These are phyloP conservation scores for Cercospora sp. DNA, from an alignment of 2,329 filamentous ascomycete genomes.

Conservation along the genomic window DNA sequence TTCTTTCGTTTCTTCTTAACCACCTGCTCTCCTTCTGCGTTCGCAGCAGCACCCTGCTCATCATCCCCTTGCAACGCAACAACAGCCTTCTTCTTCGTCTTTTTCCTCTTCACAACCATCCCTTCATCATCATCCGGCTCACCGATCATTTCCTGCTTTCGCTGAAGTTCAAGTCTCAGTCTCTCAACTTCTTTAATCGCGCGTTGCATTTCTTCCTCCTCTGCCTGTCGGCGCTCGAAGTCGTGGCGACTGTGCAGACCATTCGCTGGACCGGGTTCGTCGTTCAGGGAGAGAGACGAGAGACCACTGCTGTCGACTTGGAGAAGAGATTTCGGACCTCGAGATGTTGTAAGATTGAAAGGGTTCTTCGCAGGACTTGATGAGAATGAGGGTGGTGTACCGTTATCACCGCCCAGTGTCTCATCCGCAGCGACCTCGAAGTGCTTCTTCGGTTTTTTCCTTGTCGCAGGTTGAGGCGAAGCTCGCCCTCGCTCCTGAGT, in stretches of 20 bases:
- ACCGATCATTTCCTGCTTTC: conserved; percentile 72
- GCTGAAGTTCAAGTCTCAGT: conserved; percentile 83
- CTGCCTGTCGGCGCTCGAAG: conserved; percentile 66
- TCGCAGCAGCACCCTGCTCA: conserved; percentile 20
- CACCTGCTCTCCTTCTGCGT: conserved; percentile 22
- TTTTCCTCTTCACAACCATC: conserved; percentile 61
- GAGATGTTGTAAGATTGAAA: conserved; percentile 22
- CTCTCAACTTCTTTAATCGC: conserved; percentile 88
- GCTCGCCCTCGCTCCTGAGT: conserved; percentile 15
- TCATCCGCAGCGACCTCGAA: conserved; percentile 52
- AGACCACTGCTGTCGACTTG: conserved; percentile 86
- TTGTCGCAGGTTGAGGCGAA: conserved; percentile 19
- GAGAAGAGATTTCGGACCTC: conserved; percentile 66
- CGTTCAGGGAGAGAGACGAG: conserved; percentile 67
- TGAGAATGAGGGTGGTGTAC: conserved; percentile 13
- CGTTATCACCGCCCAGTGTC: conserved; percentile 44
- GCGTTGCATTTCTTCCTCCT: conserved; percentile 84
- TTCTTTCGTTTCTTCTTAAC: conserved; percentile 35
- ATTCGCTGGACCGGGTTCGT: conserved; percentile 38
- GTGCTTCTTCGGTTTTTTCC: conserved; percentile 39
- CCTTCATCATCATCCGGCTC: conserved; percentile 60
- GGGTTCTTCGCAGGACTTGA: conserved; percentile 35
- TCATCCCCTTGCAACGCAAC: conserved; percentile 31
- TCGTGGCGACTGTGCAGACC: conserved; percentile 48
- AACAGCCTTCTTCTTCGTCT: conserved; percentile 50